A percentile compares a stretch with the other conserved stretches of the same genome.
phyloP scores from a whole-genome alignment of 1,284 basidiomycete genomes.

The Marasmius sp. region DNA sequence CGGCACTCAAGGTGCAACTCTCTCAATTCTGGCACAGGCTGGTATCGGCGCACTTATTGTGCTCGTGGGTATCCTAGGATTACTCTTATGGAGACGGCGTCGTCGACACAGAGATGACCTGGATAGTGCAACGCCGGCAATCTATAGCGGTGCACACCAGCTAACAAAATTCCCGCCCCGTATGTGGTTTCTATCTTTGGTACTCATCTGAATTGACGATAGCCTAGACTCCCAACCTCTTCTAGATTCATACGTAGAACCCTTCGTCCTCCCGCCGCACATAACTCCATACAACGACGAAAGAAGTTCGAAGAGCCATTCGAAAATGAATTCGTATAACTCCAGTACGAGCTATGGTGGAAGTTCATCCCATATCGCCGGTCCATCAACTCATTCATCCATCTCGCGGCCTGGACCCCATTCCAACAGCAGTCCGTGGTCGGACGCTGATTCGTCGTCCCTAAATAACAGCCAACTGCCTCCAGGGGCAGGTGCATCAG shows the following conservation, averaged over 20 bases:
- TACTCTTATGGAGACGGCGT: background rate
- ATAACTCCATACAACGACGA: background rate
- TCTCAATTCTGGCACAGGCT: background rate
- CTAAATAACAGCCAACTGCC: background rate
- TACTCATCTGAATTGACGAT: background rate
- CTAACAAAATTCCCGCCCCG: background rate
- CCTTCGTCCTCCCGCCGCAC: background rate
- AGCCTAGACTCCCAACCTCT: conserved; percentile 5
- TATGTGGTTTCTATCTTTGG: background rate
- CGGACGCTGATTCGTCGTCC: background rate
- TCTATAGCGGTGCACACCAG: background rate
- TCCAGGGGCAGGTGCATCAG: background rate
- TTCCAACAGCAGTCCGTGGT: background rate
- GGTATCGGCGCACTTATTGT: background rate
- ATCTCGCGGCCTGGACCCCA: background rate
- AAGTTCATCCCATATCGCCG: too few species aligned
- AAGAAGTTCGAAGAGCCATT: background rate
- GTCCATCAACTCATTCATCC: background rate
- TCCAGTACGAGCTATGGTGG: background rate
- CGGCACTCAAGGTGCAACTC: too few species aligned
- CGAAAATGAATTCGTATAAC: background rate
- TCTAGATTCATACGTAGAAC: conserved; percentile 2
- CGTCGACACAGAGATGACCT: background rate
- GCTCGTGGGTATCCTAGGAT: background rate
- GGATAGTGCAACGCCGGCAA: background rate